Percentiles rank a stretch among this genome's conserved stretches.
Conservation (phyloP, 108 stramenopile genomes). For the Cylindrotheca closterium region DNA sequence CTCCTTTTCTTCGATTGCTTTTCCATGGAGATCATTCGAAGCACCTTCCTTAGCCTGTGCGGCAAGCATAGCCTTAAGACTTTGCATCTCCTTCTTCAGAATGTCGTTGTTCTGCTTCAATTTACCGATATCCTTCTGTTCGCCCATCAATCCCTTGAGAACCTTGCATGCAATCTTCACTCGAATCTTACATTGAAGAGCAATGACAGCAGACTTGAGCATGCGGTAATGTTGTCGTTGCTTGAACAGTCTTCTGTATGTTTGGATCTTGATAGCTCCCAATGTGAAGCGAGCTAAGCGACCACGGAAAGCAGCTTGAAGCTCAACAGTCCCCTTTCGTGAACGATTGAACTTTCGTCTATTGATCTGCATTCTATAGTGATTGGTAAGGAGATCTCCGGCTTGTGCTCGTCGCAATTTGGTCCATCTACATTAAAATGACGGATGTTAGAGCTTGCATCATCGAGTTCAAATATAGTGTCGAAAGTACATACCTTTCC, state of each 20-base stretch:
- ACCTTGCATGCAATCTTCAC: slow-evolving; percentile 54
- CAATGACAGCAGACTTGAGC: slow-evolving; percentile 71
- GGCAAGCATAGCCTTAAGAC: slow-evolving; percentile 88
- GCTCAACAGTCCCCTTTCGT: slow-evolving; percentile 52
- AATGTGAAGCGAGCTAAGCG: slow-evolving; percentile 43
- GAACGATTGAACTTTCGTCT: slow-evolving; percentile 52
- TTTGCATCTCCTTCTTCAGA: slow-evolving; percentile 89
- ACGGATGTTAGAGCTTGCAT: background rate
- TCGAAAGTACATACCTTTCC: slow-evolving; percentile 42
- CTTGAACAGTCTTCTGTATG: slow-evolving; percentile 47
- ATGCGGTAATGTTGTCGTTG: slow-evolving; percentile 30
- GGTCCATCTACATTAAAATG: slow-evolving; percentile 54
- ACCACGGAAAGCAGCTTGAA: slow-evolving; percentile 81
- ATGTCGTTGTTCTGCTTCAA: slow-evolving; percentile 85
- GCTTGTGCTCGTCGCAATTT: slow-evolving; percentile 75
- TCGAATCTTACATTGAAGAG: slow-evolving; percentile 74
- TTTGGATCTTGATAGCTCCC: slow-evolving; percentile 70
- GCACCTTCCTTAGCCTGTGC: slow-evolving; percentile 77
- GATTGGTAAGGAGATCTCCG: slow-evolving; percentile 78
- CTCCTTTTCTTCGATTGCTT: slow-evolving; percentile 65
- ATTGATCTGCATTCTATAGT: slow-evolving; percentile 71
- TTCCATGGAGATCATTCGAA: slow-evolving; percentile 52
- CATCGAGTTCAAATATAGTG: background rate
- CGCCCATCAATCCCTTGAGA: slow-evolving; percentile 62
- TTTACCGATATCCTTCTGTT: slow-evolving; percentile 88